Base-by-base conservation (phyloP, 2,329 filamentous ascomycete species). In the Hyphodiscus sp. region DNA sequence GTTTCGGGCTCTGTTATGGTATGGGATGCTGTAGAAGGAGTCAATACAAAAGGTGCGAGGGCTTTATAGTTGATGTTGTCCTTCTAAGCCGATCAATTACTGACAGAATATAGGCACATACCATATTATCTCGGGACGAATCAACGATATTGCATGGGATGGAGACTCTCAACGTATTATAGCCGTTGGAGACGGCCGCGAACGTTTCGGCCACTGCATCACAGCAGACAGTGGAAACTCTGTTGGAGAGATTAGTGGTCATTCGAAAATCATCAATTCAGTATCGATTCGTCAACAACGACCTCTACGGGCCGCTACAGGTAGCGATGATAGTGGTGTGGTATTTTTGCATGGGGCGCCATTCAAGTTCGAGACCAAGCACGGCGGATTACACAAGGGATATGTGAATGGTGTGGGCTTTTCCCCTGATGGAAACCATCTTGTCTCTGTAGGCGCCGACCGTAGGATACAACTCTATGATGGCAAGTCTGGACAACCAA, bases 101-200 rank as follows among this genome's bases (percentile, higher is more conserved):
- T 58, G 38, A 57, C 38, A 8, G 42, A 15, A 5, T 19, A 13
- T n/a, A 79, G 79, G 91, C 61, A 92, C 97, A 71, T 97, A 96
- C 72, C 81, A 84, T 67, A 96, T 97, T 72, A 91, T 97, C 66
- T 91, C 89, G 33, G 94, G 94, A 13, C 86, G 89, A 51, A 92
- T 99, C 73, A 95, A 96, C 69, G 94, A 99, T 69, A 83, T 99
- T 61, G 92, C 91, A 1, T 99, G 94, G 91, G 94, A 97, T 66
- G 92, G 91, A 53, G 94, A 99, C 72, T 95, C 89, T 57, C 91
- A 96, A 75, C 86, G 94, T 48, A 86, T 99, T 67, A 96, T 97
- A 65, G 94, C 92, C 2, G 92, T 99, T 5, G 94, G 94, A 45
- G 89, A 97, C 64, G 94, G 94, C 49, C 91, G 92, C 67, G 91